phyloP scores from a whole-genome alignment of 768 basidiomycete genomes.

The Amanita phalloides region DNA sequence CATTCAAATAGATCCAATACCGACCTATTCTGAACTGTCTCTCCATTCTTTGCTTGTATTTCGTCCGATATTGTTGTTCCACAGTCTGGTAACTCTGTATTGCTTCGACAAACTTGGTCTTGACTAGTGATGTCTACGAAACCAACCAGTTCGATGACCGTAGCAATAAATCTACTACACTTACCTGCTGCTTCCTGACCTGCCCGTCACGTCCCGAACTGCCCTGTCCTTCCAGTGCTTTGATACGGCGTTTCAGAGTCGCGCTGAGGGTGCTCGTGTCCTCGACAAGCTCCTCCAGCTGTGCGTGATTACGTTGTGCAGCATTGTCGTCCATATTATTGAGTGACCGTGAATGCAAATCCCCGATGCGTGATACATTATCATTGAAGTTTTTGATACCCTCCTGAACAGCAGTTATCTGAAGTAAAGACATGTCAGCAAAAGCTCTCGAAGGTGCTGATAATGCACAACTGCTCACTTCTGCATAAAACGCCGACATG shows the following conservation, averaged over 20 bases:
- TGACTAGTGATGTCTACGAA: slow-evolving; percentile 46
- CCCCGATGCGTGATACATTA: slow-evolving; percentile 58
- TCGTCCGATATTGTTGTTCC: slow-evolving; percentile 68
- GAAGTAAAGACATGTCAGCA: background rate
- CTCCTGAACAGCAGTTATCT: slow-evolving; percentile 76
- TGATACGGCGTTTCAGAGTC: slow-evolving; percentile 61
- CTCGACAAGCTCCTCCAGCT: slow-evolving; percentile 58
- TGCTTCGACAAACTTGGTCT: slow-evolving; percentile 74
- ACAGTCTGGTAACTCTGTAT: slow-evolving; percentile 80
- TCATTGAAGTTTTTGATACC: slow-evolving; percentile 53
- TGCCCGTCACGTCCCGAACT: slow-evolving; percentile 59
- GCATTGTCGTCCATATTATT: slow-evolving; percentile 67
- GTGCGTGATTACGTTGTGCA: slow-evolving; percentile 45
- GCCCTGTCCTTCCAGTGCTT: slow-evolving; percentile 58
- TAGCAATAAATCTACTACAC: slow-evolving; percentile 4
- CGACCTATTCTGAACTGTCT: slow-evolving; percentile 81
- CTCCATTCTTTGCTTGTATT: slow-evolving; percentile 75
- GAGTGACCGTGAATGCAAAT: slow-evolving; percentile 64
- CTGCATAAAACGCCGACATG: slow-evolving; percentile 66
- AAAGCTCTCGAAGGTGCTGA: slow-evolving; percentile 26
- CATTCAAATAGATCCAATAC: slow-evolving; percentile 10
- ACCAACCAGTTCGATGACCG: background rate
- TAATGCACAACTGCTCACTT: slow-evolving; percentile 31
- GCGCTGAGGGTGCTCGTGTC: slow-evolving; percentile 65
- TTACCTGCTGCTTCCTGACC: slow-evolving; percentile 70